phyloP scores from a whole-genome alignment of 2,329 filamentous ascomycete genomes.

The Penicillium paneum region DNA sequence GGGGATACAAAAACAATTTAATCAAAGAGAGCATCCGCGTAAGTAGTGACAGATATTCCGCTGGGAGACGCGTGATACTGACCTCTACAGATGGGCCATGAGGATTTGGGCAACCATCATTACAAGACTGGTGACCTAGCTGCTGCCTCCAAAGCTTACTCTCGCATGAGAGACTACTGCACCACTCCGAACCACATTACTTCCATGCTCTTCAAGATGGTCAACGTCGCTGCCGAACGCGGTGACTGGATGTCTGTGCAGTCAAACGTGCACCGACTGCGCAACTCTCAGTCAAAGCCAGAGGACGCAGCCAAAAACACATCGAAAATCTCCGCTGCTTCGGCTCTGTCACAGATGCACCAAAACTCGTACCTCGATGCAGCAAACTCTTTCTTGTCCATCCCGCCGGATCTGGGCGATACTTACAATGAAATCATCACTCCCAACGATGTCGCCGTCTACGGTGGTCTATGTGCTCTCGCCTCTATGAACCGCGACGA shows the following conservation, averaged over 20 bases:
- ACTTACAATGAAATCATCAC: conserved; percentile 70
- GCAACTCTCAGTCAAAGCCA: conserved; percentile 52
- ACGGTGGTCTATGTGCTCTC: conserved; percentile 84
- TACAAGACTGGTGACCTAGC: conserved; percentile 72
- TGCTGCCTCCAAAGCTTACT: conserved; percentile 72
- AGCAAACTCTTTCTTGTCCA: conserved; percentile 66
- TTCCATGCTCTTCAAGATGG: conserved; percentile 75
- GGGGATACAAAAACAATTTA: conserved; percentile 92
- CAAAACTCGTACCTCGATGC: conserved; percentile 61
- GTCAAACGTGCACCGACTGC: conserved; percentile 57
- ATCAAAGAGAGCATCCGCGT: conserved; percentile 96
- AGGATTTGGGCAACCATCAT: conserved; percentile 82
- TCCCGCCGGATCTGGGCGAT: conserved; percentile 56
- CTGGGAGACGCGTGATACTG: not conserved
- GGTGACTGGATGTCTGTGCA: conserved; percentile 71
- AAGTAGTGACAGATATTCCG: conserved; percentile 26
- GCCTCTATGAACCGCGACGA: conserved; percentile 81
- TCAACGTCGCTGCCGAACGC: conserved; percentile 71
- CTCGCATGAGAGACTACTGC: conserved; percentile 85
- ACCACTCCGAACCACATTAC: conserved; percentile 78
- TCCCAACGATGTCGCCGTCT: conserved; percentile 85
- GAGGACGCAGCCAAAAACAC: conserved; percentile 58
- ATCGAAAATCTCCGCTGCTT: conserved; percentile 64
- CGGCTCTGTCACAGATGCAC: conserved; percentile 60
- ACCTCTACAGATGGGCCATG: conserved; percentile 75